phyloP scores from a whole-genome alignment of 2,329 filamentous ascomycete genomes.

The Aspergillus calidoustus region DNA sequence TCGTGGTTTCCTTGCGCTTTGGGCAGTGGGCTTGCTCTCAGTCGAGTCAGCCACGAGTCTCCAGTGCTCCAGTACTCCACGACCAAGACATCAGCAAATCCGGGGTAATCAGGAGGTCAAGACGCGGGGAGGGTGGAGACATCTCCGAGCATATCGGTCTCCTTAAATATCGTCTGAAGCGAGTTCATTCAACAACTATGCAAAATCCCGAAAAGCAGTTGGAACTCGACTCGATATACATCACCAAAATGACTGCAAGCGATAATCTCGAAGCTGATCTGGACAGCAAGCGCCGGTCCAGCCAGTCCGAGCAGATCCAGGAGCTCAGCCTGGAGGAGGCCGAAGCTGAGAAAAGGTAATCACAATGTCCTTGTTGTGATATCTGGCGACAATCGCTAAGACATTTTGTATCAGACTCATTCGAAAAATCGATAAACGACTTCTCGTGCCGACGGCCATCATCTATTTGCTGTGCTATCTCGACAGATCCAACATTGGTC shows the following conservation, averaged over 20 bases:
- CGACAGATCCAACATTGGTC: slow-evolving; percentile 38
- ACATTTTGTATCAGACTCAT: not conserved
- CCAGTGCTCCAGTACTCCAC: not conserved
- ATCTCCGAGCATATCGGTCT: not conserved
- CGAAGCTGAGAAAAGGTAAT: slow-evolving; percentile 5
- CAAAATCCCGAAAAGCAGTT: not conserved
- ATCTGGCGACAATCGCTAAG: not conserved
- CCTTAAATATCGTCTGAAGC: not conserved
- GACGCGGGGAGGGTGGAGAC: not conserved
- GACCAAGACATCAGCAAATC: not conserved
- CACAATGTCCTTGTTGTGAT: not conserved
- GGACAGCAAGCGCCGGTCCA: not conserved
- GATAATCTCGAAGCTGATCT: not conserved
- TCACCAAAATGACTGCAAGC: not conserved
- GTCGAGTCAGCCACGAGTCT: not conserved
- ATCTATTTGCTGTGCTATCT: slow-evolving; percentile 41
- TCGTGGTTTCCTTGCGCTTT: not conserved
- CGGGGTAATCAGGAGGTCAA: not conserved
- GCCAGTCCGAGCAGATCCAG: not conserved
- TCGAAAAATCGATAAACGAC: slow-evolving; percentile 13
- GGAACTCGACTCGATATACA: not conserved
- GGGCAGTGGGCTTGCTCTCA: not conserved
- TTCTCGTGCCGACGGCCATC: slow-evolving; percentile 6
- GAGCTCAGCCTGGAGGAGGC: not conserved
- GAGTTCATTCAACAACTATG: not conserved